Evolutionary conservation across 2,329 filamentous ascomycete genomes (phyloP).

Genomic region (Samsoniella hepiali): DNA sequence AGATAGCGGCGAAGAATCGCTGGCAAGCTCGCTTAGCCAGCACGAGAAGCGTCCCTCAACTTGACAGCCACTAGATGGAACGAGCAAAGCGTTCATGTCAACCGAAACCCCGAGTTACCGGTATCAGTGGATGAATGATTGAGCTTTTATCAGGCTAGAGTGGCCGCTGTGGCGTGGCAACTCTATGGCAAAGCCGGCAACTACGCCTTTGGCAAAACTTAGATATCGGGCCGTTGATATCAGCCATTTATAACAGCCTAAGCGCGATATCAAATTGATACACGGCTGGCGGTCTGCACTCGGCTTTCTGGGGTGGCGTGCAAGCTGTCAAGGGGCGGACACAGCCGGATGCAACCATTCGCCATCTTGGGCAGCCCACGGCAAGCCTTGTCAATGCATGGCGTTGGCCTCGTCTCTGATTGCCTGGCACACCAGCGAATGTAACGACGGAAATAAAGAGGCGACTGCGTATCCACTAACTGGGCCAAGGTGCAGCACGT

Average conservation of each 20-base stretch:
- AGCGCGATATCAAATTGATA: not conserved
- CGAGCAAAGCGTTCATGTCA: not conserved
- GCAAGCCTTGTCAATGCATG: too few species aligned
- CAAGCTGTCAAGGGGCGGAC: too few species aligned
- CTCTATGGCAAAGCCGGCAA: too few species aligned
- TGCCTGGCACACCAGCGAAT: not conserved
- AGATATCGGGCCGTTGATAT: not conserved
- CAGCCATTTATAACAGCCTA: not conserved
- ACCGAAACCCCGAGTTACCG: not conserved
- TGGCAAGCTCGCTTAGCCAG: too few species aligned
- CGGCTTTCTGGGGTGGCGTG: too few species aligned
- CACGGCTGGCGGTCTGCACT: not conserved
- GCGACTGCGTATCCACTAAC: constrained; percentile 2
- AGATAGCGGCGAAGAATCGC: too few species aligned
- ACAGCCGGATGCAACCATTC: too few species aligned
- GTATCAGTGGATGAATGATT: not conserved
- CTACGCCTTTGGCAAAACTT: not conserved
- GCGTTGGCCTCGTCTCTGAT: not conserved
- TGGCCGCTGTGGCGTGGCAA: not conserved
- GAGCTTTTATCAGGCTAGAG: not conserved
- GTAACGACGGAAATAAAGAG: constrained; percentile 10
- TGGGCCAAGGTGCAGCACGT: not conserved
- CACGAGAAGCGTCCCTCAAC: too few species aligned
- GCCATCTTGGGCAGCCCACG: not conserved
- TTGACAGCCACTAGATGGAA: not conserved